These are phyloP conservation scores for Globisporangium uncinulatum DNA, from an alignment of 352 stramenopile genomes.

Conservation along the genomic window DNA sequence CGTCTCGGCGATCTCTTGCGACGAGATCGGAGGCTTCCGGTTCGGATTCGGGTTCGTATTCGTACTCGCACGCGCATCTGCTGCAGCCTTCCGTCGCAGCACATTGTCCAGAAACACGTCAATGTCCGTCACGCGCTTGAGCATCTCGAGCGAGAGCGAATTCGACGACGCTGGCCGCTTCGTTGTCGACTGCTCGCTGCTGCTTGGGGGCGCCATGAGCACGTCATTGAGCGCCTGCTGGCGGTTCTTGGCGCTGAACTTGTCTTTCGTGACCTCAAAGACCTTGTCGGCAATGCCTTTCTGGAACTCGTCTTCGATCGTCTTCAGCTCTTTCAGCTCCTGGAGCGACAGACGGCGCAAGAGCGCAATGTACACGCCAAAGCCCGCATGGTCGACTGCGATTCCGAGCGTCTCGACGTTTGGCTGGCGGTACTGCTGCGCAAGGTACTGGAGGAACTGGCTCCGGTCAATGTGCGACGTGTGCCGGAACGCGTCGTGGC, in stretches of 20 bases:
- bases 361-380: slow-evolving; percentile 76
- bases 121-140: slow-evolving; percentile 73
- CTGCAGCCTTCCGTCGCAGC: slow-evolving; percentile 49
- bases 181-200: not conserved
- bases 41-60: no score
- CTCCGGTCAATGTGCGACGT: slow-evolving; percentile 53
- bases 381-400: slow-evolving; percentile 49
- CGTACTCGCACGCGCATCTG: slow-evolving; percentile 21
- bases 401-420: slow-evolving; percentile 63
- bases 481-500: slow-evolving; percentile 57
- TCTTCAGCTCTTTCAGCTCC: slow-evolving; percentile 78
- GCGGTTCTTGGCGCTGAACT: slow-evolving; percentile 79
- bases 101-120: slow-evolving; percentile 83
- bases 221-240: slow-evolving; percentile 64
- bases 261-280: slow-evolving; percentile 81
- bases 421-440: slow-evolving; percentile 59
- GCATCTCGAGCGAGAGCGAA: slow-evolving; percentile 69
- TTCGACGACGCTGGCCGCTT: slow-evolving; percentile 7
- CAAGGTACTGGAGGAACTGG: slow-evolving; percentile 70
- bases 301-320: slow-evolving; percentile 76
- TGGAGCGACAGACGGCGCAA: slow-evolving; percentile 65
- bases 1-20: slow-evolving; percentile 63
- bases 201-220: slow-evolving; percentile 20
- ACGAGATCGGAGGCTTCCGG: slow-evolving; percentile 61
- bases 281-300: slow-evolving; percentile 69